Conservation (phyloP, 805 yeast species). For the Ogataea paraovalis region DNA sequence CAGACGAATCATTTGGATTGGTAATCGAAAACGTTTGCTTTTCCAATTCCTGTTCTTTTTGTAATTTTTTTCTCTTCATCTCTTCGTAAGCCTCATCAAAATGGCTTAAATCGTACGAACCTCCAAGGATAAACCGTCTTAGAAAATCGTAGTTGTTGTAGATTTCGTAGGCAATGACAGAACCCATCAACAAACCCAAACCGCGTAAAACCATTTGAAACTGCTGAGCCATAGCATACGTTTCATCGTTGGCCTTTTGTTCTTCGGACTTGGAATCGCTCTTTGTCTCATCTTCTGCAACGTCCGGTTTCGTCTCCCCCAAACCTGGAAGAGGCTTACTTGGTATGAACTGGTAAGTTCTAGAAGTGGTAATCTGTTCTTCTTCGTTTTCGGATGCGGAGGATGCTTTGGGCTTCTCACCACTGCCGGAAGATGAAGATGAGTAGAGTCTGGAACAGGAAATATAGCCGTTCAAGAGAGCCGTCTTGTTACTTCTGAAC, state of each 20-base stretch:
- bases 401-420: background rate
- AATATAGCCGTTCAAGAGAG: background rate
- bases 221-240: constrained; percentile 40
- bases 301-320: background rate
- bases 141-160: constrained; percentile 38
- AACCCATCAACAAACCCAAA: constrained; percentile 33
- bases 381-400: background rate
- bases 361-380: background rate
- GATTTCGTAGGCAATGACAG: constrained; percentile 38
- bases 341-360: background rate
- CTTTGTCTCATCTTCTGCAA: too few species aligned
- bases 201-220: constrained; percentile 45
- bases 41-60: constrained; percentile 17
- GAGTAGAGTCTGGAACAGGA: background rate
- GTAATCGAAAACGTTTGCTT: constrained; percentile 24
- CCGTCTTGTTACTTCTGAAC: background rate
- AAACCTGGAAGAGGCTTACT: background rate
- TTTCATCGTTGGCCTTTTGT: constrained; percentile 13
- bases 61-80: constrained; percentile 20
- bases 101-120: constrained; percentile 29
- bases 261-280: background rate
- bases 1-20: constrained; percentile 34
- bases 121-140: constrained; percentile 32
- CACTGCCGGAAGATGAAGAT: background rate
- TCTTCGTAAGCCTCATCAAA: constrained; percentile 38